phyloP scores from a whole-genome alignment of 1,284 basidiomycete species.

The Uromyces viciae-fabae region DNA sequence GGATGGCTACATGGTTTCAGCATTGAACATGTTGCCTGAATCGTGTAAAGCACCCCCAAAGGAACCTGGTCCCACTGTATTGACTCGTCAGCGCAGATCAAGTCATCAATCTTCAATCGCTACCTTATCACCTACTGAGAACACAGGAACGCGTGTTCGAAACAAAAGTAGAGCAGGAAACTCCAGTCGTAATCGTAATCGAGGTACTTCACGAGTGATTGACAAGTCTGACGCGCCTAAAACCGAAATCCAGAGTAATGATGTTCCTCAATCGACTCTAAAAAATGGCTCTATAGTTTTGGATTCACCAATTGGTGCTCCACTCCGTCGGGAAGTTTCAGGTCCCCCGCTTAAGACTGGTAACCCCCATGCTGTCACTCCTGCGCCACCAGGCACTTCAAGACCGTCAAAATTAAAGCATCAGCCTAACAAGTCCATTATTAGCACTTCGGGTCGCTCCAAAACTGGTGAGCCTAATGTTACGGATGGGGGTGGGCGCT shows the following conservation, averaged over 20 bases:
- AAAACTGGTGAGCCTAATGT: too few relatives aligned
- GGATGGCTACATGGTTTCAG: slow-evolving; percentile 41
- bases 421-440: background rate
- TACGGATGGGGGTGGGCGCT: too few relatives aligned
- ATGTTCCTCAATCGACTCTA: background rate
- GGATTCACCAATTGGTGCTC: background rate
- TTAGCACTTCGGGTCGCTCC: too few relatives aligned
- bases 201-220: background rate
- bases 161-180: background rate
- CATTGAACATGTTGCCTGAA: slow-evolving; percentile 25
- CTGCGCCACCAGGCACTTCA: background rate
- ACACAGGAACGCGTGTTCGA: background rate
- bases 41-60: background rate
- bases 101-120: background rate
- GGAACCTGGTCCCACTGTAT: background rate
- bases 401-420: background rate
- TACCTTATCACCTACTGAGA: background rate
- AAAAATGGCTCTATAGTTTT: background rate
- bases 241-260: background rate
- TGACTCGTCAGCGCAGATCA: slow-evolving; percentile 26
- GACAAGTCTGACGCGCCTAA: background rate
- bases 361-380: background rate
- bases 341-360: background rate
- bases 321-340: background rate
- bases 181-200: slow-evolving; percentile 1